phyloP scores from a whole-genome alignment of 2,329 filamentous ascomycete species.

The Aspergillus piperis region DNA sequence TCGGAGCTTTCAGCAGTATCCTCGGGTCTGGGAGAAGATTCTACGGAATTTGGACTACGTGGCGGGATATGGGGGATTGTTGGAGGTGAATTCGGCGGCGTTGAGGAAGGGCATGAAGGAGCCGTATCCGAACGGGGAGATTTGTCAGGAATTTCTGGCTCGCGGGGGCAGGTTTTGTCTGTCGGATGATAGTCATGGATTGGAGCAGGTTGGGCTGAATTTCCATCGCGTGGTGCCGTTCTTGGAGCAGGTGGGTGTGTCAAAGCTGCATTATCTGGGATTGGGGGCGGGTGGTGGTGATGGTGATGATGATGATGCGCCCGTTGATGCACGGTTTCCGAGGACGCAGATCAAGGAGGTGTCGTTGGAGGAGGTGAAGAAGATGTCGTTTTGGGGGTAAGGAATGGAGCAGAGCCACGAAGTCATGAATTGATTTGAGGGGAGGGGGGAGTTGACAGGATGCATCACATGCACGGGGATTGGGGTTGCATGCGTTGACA shows the following conservation, averaged over 20 bases:
- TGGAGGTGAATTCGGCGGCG: constrained; percentile 88
- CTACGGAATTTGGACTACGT: constrained; percentile 73
- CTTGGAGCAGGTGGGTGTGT: constrained; percentile 55
- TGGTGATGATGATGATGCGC: constrained; percentile 6
- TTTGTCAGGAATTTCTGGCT: constrained; percentile 75
- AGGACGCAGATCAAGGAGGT: constrained; percentile 35
- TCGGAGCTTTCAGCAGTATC: constrained; percentile 59
- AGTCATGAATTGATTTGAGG: background rate
- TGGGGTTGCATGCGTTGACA: background rate
- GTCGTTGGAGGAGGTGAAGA: constrained; percentile 37
- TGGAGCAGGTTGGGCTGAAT: constrained; percentile 83
- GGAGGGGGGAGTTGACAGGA: background rate
- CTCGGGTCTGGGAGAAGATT: constrained; percentile 71
- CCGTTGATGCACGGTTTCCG: constrained; percentile 40
- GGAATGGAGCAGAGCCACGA: background rate
- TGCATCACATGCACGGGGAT: background rate
- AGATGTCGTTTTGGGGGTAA: constrained; percentile 35
- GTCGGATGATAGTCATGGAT: constrained; percentile 91
- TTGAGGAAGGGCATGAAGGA: constrained; percentile 87
- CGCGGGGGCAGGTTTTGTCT: constrained; percentile 82
- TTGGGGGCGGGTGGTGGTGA: constrained; percentile 22
- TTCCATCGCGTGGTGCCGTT: constrained; percentile 72
- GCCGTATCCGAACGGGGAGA: constrained; percentile 78
- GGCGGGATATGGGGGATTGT: constrained; percentile 71
- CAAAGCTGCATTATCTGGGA: constrained; percentile 41